Conservation (phyloP, 495 filamentous ascomycete species). For the Neurospora discreta region DNA sequence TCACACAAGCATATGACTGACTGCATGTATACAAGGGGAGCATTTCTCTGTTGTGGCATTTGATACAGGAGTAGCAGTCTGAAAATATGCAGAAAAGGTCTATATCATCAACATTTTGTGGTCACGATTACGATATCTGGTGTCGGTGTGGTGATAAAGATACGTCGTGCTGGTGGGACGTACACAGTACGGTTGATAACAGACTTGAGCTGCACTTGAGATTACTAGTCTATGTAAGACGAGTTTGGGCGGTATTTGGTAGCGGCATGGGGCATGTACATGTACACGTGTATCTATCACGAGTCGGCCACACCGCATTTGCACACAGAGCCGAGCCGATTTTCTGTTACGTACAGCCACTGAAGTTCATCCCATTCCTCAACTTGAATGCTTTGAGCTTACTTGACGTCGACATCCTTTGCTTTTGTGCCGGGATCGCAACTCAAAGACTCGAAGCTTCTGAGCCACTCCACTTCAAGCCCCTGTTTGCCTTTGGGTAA, state of each 20-base stretch:
- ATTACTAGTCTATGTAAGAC: not conserved
- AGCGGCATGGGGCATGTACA: not conserved
- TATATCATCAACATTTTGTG: not conserved
- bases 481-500: slow-evolving; percentile 3
- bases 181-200: not conserved
- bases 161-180: not conserved
- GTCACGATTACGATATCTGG: not conserved
- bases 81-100: not conserved
- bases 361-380: not conserved
- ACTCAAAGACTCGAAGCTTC: not conserved
- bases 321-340: not conserved
- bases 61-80: not conserved
- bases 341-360: not conserved
- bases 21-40: not conserved
- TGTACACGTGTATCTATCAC: not conserved
- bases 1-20: not conserved
- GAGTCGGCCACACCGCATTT: not conserved
- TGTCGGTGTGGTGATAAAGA: not conserved
- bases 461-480: not conserved
- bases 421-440: not conserved
- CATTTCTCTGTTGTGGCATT: not conserved
- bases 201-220: not conserved
- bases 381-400: not conserved
- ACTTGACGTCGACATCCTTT: not conserved
- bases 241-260: not conserved